Percentiles rank a stretch among this genome's conserved stretches.
These are phyloP conservation scores for Pythium aristosporum DNA, from an alignment of 352 stramenopile genomes.

Conservation along the genomic window DNA sequence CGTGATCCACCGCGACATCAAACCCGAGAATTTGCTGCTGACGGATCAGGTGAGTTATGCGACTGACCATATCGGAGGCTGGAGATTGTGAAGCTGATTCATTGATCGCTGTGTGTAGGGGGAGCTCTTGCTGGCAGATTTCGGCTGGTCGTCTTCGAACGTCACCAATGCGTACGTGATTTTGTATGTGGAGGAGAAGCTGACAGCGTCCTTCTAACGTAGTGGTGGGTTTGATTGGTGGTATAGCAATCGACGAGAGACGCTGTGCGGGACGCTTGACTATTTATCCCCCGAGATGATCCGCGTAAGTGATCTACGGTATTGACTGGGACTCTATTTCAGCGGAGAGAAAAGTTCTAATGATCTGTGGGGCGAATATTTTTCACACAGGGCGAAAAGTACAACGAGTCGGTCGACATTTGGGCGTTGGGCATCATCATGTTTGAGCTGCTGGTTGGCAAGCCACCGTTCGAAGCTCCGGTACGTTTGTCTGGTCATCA, in stretches of 20 bases:
- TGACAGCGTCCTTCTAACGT: not conserved
- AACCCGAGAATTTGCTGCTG: slow-evolving; percentile 94
- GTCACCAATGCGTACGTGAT: slow-evolving; percentile 63
- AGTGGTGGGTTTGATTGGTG: not conserved
- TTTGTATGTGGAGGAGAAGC: not conserved
- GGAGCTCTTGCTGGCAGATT: slow-evolving; percentile 98
- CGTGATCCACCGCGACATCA: slow-evolving; percentile 94
- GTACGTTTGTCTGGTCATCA: slow-evolving; percentile 30
- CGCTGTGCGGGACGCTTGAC: slow-evolving; percentile 98
- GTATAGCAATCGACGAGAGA: slow-evolving; percentile 89
- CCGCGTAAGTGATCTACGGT: slow-evolving; percentile 46
- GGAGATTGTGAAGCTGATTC: not conserved
- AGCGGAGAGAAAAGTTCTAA: not conserved
- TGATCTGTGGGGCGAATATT: not conserved
- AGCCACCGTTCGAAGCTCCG: slow-evolving; percentile 96
- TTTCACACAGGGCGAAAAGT: slow-evolving; percentile 83
- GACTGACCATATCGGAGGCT: not conserved
- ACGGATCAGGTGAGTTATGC: slow-evolving; percentile 27
- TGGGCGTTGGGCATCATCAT: slow-evolving; percentile 99
- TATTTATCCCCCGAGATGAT: slow-evolving; percentile 99
- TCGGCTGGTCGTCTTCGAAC: slow-evolving; percentile 97
- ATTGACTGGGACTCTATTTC: not conserved
- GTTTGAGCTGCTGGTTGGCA: slow-evolving; percentile 97
- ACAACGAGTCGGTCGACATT: slow-evolving; percentile 98
- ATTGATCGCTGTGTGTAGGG: slow-evolving; percentile 32